These are phyloP conservation scores for Lyophyllum decastes DNA, from an alignment of 768 basidiomycete species.

Conservation along the genomic window DNA sequence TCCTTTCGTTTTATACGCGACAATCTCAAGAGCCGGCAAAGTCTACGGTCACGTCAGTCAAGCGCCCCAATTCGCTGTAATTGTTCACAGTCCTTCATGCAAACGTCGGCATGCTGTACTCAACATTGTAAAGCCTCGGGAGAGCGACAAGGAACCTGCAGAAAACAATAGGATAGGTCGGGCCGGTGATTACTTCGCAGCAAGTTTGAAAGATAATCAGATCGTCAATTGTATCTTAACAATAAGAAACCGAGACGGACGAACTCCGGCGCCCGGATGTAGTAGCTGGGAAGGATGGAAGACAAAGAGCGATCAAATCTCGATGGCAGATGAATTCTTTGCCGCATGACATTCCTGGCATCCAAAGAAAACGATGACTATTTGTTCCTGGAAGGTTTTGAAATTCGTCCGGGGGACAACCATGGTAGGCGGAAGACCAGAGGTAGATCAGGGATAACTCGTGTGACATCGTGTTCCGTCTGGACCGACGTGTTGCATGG, in stretches of 20 bases:
- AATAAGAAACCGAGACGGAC: not conserved
- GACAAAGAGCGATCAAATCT: not conserved
- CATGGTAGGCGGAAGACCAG: too few species aligned
- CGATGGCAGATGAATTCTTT: not conserved
- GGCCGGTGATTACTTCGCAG: not conserved
- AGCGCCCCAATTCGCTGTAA: not conserved
- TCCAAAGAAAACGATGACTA: not conserved
- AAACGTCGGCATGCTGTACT: not conserved
- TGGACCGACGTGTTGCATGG: not conserved
- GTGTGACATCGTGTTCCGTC: not conserved
- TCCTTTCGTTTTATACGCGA: not conserved
- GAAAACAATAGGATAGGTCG: conserved; percentile 1
- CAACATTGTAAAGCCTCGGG: not conserved
- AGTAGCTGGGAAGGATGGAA: not conserved
- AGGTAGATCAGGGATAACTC: too few species aligned
- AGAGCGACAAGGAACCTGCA: not conserved
- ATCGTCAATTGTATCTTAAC: not conserved
- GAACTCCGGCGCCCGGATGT: not conserved
- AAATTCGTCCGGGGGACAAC: not conserved
- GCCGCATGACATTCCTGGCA: not conserved
- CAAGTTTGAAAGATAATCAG: not conserved
- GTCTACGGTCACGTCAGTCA: not conserved
- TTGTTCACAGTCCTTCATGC: not conserved
- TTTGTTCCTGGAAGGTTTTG: not conserved
- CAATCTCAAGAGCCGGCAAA: not conserved